Evolutionary conservation across 2,329 filamentous ascomycete genomes (phyloP).

Genomic region (Exserohilum rostratum): DNA sequence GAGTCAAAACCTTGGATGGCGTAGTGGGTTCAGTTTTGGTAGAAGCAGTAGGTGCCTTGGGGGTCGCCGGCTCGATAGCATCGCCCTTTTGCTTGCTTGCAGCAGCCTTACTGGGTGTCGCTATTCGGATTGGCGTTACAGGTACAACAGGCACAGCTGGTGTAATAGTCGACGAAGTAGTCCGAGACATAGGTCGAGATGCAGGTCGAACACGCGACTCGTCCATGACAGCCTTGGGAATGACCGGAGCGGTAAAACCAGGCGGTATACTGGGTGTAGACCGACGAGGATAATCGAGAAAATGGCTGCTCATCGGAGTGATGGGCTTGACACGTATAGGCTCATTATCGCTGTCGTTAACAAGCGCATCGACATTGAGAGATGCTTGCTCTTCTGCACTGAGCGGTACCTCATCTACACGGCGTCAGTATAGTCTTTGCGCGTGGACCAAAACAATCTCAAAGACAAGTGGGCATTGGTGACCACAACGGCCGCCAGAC

Average conservation of each 20-base stretch:
- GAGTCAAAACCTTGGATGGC: slow-evolving; percentile 22
- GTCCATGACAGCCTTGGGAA: slow-evolving; percentile 30
- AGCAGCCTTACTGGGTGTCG: slow-evolving; percentile 40
- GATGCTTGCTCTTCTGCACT: slow-evolving; percentile 66
- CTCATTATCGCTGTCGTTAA: slow-evolving; percentile 59
- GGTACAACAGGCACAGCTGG: slow-evolving; percentile 51
- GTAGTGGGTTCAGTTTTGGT: slow-evolving; percentile 22
- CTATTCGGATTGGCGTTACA: slow-evolving; percentile 40
- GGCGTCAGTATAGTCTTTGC: slow-evolving; percentile 50
- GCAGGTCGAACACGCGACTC: slow-evolving; percentile 26
- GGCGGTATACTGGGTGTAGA: slow-evolving; percentile 55
- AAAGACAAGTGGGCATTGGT: slow-evolving; percentile 6
- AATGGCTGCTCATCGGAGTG: slow-evolving; percentile 29
- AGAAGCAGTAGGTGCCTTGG: slow-evolving; percentile 2
- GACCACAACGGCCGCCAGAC: slow-evolving; percentile 28
- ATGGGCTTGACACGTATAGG: slow-evolving; percentile 38
- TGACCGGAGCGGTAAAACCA: slow-evolving; percentile 47
- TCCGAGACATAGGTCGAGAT: slow-evolving; percentile 36
- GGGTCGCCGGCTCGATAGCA: neutral
- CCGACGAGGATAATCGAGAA: slow-evolving; percentile 47
- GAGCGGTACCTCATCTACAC: slow-evolving; percentile 65
- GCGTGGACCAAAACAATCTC: slow-evolving; percentile 2
- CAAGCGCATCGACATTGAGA: slow-evolving; percentile 70
- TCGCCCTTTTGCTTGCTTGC: slow-evolving; percentile 28
- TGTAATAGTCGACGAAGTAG: slow-evolving; percentile 37